phyloP scores from a whole-genome alignment of 108 stramenopile species.

The Discostella pseudostelligera region DNA sequence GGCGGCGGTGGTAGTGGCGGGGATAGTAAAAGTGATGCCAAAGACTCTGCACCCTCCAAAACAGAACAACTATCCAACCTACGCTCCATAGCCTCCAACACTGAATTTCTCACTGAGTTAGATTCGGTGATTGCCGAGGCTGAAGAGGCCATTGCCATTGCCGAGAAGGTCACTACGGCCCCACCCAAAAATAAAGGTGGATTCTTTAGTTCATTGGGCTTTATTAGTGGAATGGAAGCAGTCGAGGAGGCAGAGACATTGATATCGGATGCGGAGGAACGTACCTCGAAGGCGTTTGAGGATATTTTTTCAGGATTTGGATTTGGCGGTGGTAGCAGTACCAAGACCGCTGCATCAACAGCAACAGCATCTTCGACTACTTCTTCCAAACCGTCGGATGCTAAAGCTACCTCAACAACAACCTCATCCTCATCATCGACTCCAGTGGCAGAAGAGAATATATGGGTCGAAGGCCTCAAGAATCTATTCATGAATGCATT shows the following conservation, averaged over 20 bases:
- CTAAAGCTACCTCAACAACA: not conserved
- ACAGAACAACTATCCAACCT: constrained; percentile 15
- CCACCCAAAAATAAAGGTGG: constrained; percentile 20
- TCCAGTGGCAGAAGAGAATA: constrained; percentile 25
- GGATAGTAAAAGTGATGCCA: constrained; percentile 8
- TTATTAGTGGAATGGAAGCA: constrained; percentile 7
- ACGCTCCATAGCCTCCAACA: constrained; percentile 18
- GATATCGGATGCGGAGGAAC: constrained; percentile 29
- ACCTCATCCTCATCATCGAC: not conserved
- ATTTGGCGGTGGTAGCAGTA: constrained; percentile 8
- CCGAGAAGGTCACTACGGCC: constrained; percentile 37
- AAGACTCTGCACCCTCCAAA: not conserved
- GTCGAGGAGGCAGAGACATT: constrained; percentile 21
- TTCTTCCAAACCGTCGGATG: too few relatives aligned
- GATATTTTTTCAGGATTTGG: constrained; percentile 16
- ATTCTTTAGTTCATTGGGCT: constrained; percentile 19
- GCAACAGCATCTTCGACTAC: constrained; percentile 3
- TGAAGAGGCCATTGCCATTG: constrained; percentile 46
- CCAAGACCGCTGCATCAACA: constrained; percentile 2
- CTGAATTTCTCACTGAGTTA: constrained; percentile 31
- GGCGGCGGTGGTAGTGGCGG: not conserved
- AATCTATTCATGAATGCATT: constrained; percentile 39
- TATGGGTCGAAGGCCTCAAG: constrained; percentile 41
- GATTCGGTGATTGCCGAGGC: constrained; percentile 44
- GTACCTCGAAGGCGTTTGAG: constrained; percentile 15